Evolutionary conservation across 164 flowering plant genomes (phyloP).

Genomic region (Aristolochia fimbriata): DNA sequence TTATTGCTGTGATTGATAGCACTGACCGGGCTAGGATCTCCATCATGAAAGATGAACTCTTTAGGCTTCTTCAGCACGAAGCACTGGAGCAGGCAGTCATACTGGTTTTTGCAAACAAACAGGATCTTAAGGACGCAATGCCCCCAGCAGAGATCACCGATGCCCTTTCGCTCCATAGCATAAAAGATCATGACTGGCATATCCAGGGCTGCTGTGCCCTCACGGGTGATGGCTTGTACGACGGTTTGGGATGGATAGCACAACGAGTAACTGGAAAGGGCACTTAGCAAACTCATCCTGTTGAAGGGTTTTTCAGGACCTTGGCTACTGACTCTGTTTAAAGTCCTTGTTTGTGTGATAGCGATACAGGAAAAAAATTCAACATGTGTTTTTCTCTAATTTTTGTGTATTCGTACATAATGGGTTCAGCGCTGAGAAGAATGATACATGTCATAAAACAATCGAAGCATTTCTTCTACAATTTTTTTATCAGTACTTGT

Average conservation of each 20-base stretch:
- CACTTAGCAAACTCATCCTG: constrained; percentile 1
- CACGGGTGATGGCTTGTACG: constrained; percentile 78
- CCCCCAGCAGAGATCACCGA: constrained; percentile 85
- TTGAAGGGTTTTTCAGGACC: not conserved
- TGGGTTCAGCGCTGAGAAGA: not conserved
- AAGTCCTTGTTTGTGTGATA: not conserved
- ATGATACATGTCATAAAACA: constrained; percentile 8
- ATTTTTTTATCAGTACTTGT: constrained; percentile 2
- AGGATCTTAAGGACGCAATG: constrained; percentile 92
- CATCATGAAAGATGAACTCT: constrained; percentile 88
- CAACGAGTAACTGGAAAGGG: constrained; percentile 70
- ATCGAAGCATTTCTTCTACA: not conserved
- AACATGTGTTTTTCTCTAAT: not conserved
- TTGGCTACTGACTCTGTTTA: not conserved
- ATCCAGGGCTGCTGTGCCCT: constrained; percentile 90
- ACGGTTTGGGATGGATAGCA: constrained; percentile 90
- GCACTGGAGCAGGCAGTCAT: constrained; percentile 67
- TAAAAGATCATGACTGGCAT: constrained; percentile 94
- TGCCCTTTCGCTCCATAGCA: constrained; percentile 83
- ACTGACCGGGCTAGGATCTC: constrained; percentile 81
- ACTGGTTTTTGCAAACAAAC: constrained; percentile 85
- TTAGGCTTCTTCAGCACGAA: constrained; percentile 72
- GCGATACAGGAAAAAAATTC: not conserved
- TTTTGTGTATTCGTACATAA: not conserved
- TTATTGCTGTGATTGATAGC: constrained; percentile 88